A percentile compares a stretch with the other conserved stretches of the same genome.
These are phyloP conservation scores for Colletotrichum gloeosporioides DNA, from an alignment of 2,329 filamentous ascomycete species.

Conservation along the genomic window DNA sequence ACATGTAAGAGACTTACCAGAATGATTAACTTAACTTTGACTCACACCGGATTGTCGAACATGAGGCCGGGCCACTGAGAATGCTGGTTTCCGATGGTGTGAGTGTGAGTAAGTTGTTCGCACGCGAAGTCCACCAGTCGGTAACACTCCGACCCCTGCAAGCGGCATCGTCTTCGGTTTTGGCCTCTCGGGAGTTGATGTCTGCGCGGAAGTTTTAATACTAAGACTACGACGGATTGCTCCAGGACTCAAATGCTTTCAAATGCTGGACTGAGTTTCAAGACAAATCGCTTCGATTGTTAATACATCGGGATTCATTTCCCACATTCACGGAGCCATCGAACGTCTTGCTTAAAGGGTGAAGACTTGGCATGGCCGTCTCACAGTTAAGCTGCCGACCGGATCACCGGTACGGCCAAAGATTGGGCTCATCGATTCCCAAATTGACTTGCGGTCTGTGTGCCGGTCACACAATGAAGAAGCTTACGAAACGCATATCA, in stretches of 20 bases:
- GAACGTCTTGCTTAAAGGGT: not conserved
- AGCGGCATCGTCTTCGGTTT: not conserved
- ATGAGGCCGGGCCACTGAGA: not conserved
- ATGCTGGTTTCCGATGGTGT: not conserved
- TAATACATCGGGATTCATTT: not conserved
- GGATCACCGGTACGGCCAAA: not conserved
- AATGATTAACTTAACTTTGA: not conserved
- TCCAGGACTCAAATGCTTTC: not conserved
- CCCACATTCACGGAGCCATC: not conserved
- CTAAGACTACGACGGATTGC: not conserved
- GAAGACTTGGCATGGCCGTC: not conserved
- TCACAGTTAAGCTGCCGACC: not conserved
- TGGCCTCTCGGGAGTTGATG: not conserved
- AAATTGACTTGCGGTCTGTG: not conserved
- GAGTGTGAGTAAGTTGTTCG: not conserved
- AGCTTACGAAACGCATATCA: not conserved
- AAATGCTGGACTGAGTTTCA: not conserved
- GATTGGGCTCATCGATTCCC: not conserved
- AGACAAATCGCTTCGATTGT: not conserved
- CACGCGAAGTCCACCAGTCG: not conserved
- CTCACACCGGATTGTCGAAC: not conserved
- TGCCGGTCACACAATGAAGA: not conserved
- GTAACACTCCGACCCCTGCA: not conserved
- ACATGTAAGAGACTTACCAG: not conserved
- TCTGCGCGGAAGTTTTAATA: not conserved